Percentiles rank a stretch among this genome's conserved stretches.
phyloP scores from a whole-genome alignment of 2,329 filamentous ascomycete genomes.

The Paracorniculantispora psalliotae region DNA sequence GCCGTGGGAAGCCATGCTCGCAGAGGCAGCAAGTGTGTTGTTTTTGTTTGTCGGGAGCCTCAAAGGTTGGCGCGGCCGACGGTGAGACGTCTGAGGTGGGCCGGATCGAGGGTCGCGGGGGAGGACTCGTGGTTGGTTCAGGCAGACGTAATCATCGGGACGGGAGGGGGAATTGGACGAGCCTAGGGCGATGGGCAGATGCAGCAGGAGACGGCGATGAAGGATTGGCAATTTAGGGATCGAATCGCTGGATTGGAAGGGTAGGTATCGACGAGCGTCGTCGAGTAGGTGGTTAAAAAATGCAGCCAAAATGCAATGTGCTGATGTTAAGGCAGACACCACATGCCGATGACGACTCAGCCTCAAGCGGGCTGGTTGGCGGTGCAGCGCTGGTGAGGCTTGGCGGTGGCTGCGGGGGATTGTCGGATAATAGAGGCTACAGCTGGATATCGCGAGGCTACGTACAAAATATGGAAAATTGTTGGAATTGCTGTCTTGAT shows the following conservation, averaged over 20 bases:
- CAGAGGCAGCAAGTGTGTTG: background rate
- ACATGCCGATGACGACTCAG: slow-evolving; percentile 12
- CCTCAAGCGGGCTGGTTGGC: slow-evolving; percentile 2
- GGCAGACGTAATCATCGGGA: background rate
- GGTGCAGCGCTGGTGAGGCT: background rate
- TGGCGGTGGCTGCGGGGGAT: slow-evolving; percentile 13
- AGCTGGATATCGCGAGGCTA: too few species aligned
- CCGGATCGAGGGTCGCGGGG: slow-evolving; percentile 3
- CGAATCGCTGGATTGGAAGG: too few species aligned
- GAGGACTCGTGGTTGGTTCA: background rate
- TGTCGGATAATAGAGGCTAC: slow-evolving; percentile 9
- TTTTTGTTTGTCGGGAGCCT: background rate
- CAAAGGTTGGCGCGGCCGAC: background rate
- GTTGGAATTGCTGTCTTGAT: too few species aligned
- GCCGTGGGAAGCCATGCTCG: slow-evolving; percentile 33
- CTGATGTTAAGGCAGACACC: background rate
- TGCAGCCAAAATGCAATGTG: background rate
- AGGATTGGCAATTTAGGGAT: background rate
- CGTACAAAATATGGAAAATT: too few species aligned
- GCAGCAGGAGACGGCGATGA: background rate
- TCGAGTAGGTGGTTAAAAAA: background rate
- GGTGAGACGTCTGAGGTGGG: slow-evolving; percentile 6
- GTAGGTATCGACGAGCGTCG: background rate
- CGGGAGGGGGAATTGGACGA: background rate
- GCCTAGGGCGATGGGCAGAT: background rate